A percentile compares a stretch with the other conserved stretches of the same genome.
Evolutionary conservation across 495 filamentous ascomycete species (phyloP).

Genomic region (Hypoxylon rickii): DNA sequence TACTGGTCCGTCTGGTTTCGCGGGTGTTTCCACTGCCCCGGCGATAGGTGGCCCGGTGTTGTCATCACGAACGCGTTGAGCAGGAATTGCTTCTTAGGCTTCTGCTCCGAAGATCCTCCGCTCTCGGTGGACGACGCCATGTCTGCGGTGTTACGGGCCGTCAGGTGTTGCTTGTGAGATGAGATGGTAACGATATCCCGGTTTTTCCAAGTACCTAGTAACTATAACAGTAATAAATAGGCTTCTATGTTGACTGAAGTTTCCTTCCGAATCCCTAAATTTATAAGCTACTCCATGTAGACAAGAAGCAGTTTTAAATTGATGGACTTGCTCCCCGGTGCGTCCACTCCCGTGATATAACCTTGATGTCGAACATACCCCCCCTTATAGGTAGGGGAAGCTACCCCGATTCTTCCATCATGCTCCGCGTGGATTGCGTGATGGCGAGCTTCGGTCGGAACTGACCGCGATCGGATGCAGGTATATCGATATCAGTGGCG

Average conservation of each 20-base stretch:
- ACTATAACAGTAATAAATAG: too few species aligned
- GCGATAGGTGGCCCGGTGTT: constrained; percentile 54
- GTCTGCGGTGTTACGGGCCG: too few species aligned
- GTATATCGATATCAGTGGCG: too few species aligned
- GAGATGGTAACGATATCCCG: too few species aligned
- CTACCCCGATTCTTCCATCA: constrained; percentile 32
- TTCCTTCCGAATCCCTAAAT: not conserved
- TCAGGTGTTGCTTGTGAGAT: too few species aligned
- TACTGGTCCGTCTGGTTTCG: constrained; percentile 57
- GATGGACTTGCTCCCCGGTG: too few species aligned
- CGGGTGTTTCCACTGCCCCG: constrained; percentile 59
- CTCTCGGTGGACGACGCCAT: constrained; percentile 26
- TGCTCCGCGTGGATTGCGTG: constrained; percentile 34
- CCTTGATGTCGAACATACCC: not conserved
- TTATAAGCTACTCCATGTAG: too few species aligned
- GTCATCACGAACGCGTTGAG: constrained; percentile 66
- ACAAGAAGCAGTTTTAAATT: too few species aligned
- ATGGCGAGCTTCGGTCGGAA: constrained; percentile 15
- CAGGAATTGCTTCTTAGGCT: constrained; percentile 54
- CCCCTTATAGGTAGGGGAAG: constrained; percentile 7
- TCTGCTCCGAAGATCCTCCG: constrained; percentile 1
- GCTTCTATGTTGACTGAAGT: not conserved
- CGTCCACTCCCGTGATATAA: too few species aligned
- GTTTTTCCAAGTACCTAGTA: too few species aligned
- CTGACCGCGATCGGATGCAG: not conserved